phyloP scores from a whole-genome alignment of 2,329 filamentous ascomycete genomes.

The Phaeoacremonium minimum region DNA sequence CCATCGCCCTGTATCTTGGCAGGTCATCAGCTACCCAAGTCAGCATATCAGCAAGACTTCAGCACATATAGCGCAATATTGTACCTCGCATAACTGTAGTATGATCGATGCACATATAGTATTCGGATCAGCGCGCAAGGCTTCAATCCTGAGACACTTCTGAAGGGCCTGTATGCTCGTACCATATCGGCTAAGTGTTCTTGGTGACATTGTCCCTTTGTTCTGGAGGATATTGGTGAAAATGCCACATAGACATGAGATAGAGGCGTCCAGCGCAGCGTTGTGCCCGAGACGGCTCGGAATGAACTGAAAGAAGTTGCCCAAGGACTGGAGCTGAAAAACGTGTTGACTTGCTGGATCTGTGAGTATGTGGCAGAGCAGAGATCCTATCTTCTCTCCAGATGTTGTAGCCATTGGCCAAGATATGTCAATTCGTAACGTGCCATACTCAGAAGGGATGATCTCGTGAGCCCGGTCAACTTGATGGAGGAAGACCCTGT shows the following conservation, averaged over 20 bases:
- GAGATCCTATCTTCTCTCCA: not conserved
- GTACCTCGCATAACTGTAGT: constrained; percentile 7
- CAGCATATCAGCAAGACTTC: not conserved
- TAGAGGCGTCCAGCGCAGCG: constrained; percentile 2
- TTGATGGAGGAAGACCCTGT: not conserved
- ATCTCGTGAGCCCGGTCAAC: constrained; percentile 1
- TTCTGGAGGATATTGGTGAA: constrained; percentile 2
- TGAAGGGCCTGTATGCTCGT: constrained; percentile 4
- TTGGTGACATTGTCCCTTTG: not conserved
- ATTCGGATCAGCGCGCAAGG: constrained; percentile 3
- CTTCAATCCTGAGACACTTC: constrained; percentile 1
- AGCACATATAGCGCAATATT: not conserved
- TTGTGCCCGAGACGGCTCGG: constrained; percentile 5
- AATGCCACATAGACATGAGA: constrained; percentile 5
- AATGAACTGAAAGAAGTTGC: constrained; percentile 5
- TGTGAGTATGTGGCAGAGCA: constrained; percentile 3
- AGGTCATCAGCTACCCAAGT: constrained; percentile 1
- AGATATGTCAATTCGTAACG: constrained; percentile 3
- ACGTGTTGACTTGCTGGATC: constrained; percentile 1
- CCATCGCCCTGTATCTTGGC: constrained; percentile 1
- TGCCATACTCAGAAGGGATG: not conserved
- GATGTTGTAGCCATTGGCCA: constrained; percentile 1
- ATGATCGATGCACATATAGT: constrained; percentile 7
- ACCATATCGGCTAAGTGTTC: constrained; percentile 2
- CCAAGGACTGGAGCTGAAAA: constrained; percentile 1